A percentile compares a stretch with the other conserved stretches of the same genome.
These are phyloP conservation scores for Pseudogymnoascus sp. DNA, from an alignment of 2,329 filamentous ascomycete genomes.

Conservation along the genomic window DNA sequence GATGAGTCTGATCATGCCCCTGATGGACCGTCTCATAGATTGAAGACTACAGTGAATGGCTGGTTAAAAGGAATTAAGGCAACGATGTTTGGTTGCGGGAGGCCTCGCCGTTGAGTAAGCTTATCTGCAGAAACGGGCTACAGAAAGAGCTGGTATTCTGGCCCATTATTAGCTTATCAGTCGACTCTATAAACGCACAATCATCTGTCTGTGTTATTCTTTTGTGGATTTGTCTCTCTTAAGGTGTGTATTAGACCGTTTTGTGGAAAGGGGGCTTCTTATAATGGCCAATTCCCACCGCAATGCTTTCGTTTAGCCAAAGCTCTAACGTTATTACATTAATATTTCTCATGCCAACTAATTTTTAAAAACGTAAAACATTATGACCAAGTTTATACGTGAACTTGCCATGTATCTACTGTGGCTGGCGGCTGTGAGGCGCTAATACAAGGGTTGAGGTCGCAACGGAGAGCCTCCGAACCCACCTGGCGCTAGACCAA, in stretches of 20 bases:
- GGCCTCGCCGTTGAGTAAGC: neutral
- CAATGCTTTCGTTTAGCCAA: neutral
- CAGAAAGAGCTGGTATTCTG: neutral
- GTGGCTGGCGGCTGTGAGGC: neutral
- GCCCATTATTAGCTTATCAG: neutral
- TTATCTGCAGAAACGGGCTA: neutral
- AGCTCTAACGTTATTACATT: neutral
- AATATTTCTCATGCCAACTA: neutral
- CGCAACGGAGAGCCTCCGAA: neutral
- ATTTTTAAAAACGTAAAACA: slow-evolving; percentile 24
- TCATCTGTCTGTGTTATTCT: neutral
- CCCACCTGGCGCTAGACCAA: neutral
- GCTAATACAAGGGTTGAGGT: neutral
- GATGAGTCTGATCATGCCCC: neutral
- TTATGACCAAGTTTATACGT: slow-evolving; percentile 25
- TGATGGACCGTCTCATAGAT: neutral
- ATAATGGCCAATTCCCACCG: neutral
- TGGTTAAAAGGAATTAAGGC: neutral
- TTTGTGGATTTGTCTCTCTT: neutral
- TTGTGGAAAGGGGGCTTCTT: neutral
- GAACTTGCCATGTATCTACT: neutral
- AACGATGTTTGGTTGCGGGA: neutral
- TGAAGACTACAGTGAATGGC: neutral
- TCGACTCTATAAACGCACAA: neutral
- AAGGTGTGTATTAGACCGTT: neutral